These are phyloP conservation scores for Arabidopsis thaliana DNA, from an alignment of 345 rosid species.

Conservation along the genomic window DNA sequence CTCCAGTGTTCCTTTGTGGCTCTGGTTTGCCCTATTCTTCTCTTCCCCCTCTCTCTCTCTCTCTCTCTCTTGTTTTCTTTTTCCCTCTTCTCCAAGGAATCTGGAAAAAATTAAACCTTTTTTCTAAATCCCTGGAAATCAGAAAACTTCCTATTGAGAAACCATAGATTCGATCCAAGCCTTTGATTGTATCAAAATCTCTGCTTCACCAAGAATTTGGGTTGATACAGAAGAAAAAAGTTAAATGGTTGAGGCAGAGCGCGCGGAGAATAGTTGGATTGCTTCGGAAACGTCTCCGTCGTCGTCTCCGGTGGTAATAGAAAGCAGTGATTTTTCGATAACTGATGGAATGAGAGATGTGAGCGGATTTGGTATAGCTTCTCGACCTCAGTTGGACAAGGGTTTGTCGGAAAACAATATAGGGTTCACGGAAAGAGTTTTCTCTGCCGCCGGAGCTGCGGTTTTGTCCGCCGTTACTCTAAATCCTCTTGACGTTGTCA, in stretches of 20 bases:
- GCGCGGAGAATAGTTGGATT: slow-evolving; percentile 40
- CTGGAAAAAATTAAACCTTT: slow-evolving; percentile 37
- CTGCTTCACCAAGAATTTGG: background rate
- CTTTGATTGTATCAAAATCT: slow-evolving; percentile 1
- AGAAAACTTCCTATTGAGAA: background rate
- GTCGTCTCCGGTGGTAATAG: slow-evolving; percentile 30
- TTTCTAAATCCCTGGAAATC: slow-evolving; percentile 6
- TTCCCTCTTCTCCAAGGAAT: slow-evolving; percentile 47
- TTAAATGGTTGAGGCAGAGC: slow-evolving; percentile 41
- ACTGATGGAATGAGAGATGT: slow-evolving; percentile 29
- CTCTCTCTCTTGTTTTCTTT: background rate
- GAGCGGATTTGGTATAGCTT: slow-evolving; percentile 32
- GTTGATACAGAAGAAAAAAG: slow-evolving; percentile 15
- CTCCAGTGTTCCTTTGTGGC: slow-evolving; percentile 39
- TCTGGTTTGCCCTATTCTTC: slow-evolving; percentile 31
- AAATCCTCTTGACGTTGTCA: slow-evolving; percentile 95
- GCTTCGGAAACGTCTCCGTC: slow-evolving; percentile 39
- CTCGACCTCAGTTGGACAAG: slow-evolving; percentile 32
- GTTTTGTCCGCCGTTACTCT: slow-evolving; percentile 79
- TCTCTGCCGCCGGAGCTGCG: slow-evolving; percentile 96
- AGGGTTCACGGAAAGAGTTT: slow-evolving; percentile 73
- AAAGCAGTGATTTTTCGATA: slow-evolving; percentile 22
- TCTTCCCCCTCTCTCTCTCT: background rate
- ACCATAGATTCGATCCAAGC: slow-evolving; percentile 16
- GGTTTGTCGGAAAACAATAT: slow-evolving; percentile 50